These are phyloP conservation scores for Cerioporus squamosus DNA, from an alignment of 1,284 basidiomycete species.

Conservation along the genomic window DNA sequence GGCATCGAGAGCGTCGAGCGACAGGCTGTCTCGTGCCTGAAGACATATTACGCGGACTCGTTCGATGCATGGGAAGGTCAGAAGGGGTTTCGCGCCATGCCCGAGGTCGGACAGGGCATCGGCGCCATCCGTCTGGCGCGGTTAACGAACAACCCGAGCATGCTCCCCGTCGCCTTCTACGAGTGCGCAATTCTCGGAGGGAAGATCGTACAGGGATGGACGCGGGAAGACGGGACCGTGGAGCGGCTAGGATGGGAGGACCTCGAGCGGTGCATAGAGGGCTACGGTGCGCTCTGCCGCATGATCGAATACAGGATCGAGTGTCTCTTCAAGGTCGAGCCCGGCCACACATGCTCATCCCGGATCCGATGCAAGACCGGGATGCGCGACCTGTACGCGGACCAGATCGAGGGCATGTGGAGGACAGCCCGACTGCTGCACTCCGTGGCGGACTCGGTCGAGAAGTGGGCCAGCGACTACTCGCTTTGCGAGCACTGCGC, in stretches of 20 bases:
- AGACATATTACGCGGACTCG: background rate
- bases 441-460: too few species aligned
- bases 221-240: background rate
- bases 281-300: background rate
- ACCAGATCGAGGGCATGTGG: too few species aligned
- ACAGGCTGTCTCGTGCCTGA: background rate
- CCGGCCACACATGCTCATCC: too few species aligned
- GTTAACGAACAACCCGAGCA: background rate
- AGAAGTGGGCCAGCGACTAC: too few species aligned
- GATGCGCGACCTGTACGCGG: too few species aligned
- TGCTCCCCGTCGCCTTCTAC: slow-evolving; percentile 6
- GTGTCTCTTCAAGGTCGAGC: too few species aligned
- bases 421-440: too few species aligned
- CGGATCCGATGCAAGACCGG: too few species aligned
- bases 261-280: background rate
- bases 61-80: background rate
- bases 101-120: background rate
- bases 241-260: background rate
- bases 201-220: background rate
- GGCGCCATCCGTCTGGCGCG: background rate
- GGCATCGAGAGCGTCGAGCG: background rate
- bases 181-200: background rate
- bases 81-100: background rate
- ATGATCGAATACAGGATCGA: too few species aligned
- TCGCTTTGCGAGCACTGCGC: too few species aligned